Base-by-base conservation (phyloP, 1,284 basidiomycete genomes). In the Amylostereum areolatum region DNA sequence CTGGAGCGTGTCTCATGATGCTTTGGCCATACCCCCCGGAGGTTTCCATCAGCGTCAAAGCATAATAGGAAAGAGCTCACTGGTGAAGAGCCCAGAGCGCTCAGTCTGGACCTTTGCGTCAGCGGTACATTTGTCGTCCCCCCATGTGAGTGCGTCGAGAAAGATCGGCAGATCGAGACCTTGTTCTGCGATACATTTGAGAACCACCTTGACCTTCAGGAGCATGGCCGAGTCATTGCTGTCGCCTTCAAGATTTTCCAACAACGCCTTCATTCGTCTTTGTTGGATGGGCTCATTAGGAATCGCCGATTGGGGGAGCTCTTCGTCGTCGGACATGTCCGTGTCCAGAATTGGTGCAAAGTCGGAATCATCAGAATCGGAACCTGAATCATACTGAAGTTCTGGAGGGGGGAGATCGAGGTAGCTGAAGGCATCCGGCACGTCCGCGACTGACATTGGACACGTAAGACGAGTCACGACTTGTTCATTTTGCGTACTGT, bases 81-180 rank as follows among this genome's bases (percentile, higher is more conserved):
- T 61, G 18, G 52, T 42, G 52, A 69, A 54, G 3, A 69, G 52
- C 6, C 54, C 48, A 3, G 62, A 60, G 4, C 62, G 51, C 27
- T 52, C 58, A 47, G 50, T 57, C 4, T 47, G 48, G 3, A 61
- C 51, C 25, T 48, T 52, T 3, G 39, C n/a, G 52, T 67, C 56
- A 10, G 49, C 18, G 25, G 48, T 57, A 40, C 63, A 65, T 2
- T 37, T 54, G 5, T 35, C n/a, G 48, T 62, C 54, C 25, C 65
- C 64, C 62, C 63, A 70, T 52, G 61, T 63, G 7, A 68, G 10
- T 3, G 59, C 62, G 57, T 65, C 60, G 27, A 69, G 56, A 54
- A 69, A 64, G 2, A 60, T 39, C n/a, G n/a, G n/a, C 3, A 65
- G 41, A 43, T 64, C 37, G 5, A 25, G 52, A 12, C 54, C 49